These are phyloP conservation scores for Aureobasidium sp. DNA, from an alignment of 2,329 filamentous ascomycete genomes.

Conservation along the genomic window DNA sequence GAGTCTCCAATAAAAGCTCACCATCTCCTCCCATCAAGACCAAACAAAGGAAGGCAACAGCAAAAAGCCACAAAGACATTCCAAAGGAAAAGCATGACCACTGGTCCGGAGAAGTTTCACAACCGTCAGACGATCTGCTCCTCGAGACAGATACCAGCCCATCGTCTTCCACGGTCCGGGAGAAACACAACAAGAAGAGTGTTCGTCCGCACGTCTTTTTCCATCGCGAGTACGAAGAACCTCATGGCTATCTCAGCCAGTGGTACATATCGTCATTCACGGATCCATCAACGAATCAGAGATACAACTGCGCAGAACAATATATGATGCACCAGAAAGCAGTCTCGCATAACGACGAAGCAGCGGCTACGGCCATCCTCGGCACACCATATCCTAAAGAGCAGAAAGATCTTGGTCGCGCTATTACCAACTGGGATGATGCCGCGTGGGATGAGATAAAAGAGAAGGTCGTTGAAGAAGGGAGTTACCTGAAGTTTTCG, in stretches of 20 bases:
- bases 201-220: constrained; percentile 35
- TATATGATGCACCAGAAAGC: constrained; percentile 22
- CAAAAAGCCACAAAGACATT: background rate
- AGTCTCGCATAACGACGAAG: background rate
- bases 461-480: constrained; percentile 61
- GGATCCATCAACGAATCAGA: background rate
- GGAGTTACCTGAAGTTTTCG: constrained; percentile 66
- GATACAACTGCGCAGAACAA: constrained; percentile 7
- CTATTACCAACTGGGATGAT: constrained; percentile 59
- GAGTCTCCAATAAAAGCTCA: too few species aligned
- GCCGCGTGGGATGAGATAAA: constrained; percentile 59
- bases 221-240: constrained; percentile 47
- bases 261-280: constrained; percentile 52
- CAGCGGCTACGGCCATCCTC: background rate
- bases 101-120: too few species aligned
- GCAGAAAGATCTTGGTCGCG: constrained; percentile 62
- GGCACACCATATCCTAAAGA: constrained; percentile 23
- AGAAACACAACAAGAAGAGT: constrained; percentile 11
- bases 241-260: constrained; percentile 65
- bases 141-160: background rate
- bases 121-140: background rate
- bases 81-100: background rate
- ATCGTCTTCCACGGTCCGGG: background rate
- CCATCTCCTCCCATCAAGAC: background rate
- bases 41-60: background rate